Evolutionary conservation across 352 stramenopile genomes (phyloP).

Genomic region (Pythium periplocum): DNA sequence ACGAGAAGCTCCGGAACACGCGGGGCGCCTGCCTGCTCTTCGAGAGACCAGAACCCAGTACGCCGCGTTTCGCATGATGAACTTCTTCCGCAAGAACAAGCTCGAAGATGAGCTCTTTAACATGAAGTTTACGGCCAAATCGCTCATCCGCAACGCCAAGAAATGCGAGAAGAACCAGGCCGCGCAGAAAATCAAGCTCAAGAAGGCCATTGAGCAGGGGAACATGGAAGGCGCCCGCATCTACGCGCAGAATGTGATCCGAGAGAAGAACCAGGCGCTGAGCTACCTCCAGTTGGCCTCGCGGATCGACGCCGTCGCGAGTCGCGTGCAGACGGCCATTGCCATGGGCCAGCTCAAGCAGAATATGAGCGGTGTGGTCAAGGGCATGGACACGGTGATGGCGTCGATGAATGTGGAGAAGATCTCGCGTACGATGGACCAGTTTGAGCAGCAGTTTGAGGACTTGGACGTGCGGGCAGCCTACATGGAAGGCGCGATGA

Average conservation of each 20-base stretch:
- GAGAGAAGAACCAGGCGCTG: slow-evolving; percentile 86
- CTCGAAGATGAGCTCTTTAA: slow-evolving; percentile 88
- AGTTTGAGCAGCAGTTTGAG: slow-evolving; percentile 99
- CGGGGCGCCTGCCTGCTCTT: neutral
- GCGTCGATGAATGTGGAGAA: slow-evolving; percentile 97
- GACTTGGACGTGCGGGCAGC: slow-evolving; percentile 97
- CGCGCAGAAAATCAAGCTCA: slow-evolving; percentile 92
- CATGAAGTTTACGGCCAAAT: slow-evolving; percentile 89
- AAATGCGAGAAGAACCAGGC: slow-evolving; percentile 99
- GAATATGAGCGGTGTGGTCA: slow-evolving; percentile 96
- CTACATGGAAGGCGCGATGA: slow-evolving; percentile 99
- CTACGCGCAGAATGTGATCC: slow-evolving; percentile 92
- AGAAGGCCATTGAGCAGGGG: slow-evolving; percentile 94
- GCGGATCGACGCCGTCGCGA: slow-evolving; percentile 95
- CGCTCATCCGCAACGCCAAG: slow-evolving; percentile 88
- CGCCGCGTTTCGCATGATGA: slow-evolving; percentile 32
- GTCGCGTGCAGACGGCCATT: slow-evolving; percentile 95
- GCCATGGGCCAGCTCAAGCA: slow-evolving; percentile 92
- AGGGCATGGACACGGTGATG: slow-evolving; percentile 96
- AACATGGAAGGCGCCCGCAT: slow-evolving; percentile 98
- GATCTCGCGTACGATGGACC: slow-evolving; percentile 96
- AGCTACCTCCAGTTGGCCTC: slow-evolving; percentile 95
- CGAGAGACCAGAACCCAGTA: neutral
- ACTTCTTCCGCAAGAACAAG: slow-evolving; percentile 83
- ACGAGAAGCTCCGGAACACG: neutral